Evolutionary conservation across 352 stramenopile genomes (phyloP).

Genomic region (Pythium folliculosum): DNA sequence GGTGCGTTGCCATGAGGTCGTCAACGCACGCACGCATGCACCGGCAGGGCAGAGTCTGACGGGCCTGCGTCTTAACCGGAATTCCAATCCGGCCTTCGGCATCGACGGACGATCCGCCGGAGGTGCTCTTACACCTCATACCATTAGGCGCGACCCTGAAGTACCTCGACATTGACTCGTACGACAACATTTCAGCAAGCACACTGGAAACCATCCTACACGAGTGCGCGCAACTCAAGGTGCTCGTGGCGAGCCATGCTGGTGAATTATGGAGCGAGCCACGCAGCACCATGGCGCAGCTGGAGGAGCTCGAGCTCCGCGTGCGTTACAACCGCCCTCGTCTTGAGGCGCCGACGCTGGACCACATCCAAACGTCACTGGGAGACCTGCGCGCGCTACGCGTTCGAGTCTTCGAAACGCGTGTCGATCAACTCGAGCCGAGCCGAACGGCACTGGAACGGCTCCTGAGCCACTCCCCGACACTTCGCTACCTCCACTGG

Average conservation of each 20-base stretch:
- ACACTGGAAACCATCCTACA: neutral
- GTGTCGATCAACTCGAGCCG: neutral
- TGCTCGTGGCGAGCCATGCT: neutral
- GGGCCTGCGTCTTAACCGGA: neutral
- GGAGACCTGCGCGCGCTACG: neutral
- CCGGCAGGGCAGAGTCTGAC: neutral
- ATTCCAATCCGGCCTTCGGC: neutral
- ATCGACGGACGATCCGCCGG: neutral
- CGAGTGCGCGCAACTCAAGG: neutral
- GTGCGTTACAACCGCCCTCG: neutral
- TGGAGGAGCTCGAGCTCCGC: neutral
- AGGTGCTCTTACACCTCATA: neutral
- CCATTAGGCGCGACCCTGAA: neutral
- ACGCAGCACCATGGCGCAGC: neutral
- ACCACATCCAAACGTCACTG: neutral
- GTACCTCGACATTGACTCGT: neutral
- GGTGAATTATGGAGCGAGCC: neutral
- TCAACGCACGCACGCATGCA: neutral
- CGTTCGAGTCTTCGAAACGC: neutral
- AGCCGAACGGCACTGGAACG: neutral
- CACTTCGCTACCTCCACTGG: conserved; percentile 2
- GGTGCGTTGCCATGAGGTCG: neutral
- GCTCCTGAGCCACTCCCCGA: neutral
- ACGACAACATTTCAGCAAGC: neutral
- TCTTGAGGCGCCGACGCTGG: neutral